Conservation (phyloP, 148 eudicot species). For the Rhododendron kiyosumense region DNA sequence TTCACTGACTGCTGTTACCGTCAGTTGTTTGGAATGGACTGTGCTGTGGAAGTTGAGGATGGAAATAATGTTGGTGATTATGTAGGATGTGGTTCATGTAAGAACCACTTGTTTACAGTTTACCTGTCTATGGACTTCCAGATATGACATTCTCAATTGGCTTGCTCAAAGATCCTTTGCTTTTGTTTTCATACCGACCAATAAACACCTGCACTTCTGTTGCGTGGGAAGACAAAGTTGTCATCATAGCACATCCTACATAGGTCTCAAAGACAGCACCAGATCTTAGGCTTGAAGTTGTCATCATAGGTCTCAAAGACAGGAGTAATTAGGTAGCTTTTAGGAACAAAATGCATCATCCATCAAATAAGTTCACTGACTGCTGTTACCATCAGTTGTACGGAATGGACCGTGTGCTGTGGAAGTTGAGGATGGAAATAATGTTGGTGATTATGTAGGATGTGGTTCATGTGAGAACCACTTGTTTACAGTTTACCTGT, state of each 20-base stretch:
- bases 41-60: background rate
- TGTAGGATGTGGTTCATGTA: background rate
- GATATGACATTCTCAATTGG: background rate
- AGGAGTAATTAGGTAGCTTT: background rate
- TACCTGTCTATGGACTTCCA: background rate
- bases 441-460: background rate
- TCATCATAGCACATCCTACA: background rate
- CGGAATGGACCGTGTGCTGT: background rate
- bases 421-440: background rate
- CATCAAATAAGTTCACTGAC: background rate
- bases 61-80: background rate
- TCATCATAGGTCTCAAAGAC: background rate
- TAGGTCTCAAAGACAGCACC: background rate
- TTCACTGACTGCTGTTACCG: background rate
- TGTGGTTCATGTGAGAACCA: background rate
- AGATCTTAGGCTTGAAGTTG: background rate
- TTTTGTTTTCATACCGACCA: background rate
- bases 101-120: background rate
- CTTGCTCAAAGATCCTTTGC: background rate
- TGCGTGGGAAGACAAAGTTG: background rate
- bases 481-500: background rate
- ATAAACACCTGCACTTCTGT: background rate
- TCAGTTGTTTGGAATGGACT: background rate
- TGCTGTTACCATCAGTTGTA: background rate
- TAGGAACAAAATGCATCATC: background rate